phyloP scores from a whole-genome alignment of 164 flowering plant genomes.

The Vitis labrusca region DNA sequence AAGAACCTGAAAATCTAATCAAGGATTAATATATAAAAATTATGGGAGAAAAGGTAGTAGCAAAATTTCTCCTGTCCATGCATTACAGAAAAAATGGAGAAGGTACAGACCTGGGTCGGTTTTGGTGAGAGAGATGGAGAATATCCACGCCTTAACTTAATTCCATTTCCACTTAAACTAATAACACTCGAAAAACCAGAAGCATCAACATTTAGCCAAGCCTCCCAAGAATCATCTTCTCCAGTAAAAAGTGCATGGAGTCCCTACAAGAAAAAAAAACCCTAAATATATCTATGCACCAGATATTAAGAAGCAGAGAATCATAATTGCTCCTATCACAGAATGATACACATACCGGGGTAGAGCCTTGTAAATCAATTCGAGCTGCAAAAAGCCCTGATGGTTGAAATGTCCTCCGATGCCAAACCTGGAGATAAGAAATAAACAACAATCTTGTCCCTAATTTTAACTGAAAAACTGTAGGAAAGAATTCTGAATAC shows the following conservation, averaged over 20 bases:
- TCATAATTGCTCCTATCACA: background rate
- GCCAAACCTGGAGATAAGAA: constrained; percentile 71
- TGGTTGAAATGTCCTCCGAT: constrained; percentile 88
- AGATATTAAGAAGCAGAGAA: background rate
- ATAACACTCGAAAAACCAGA: constrained; percentile 68
- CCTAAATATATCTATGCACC: constrained; percentile 1
- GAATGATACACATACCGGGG: constrained; percentile 45
- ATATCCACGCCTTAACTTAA: constrained; percentile 90
- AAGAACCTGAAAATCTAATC: too few relatives aligned
- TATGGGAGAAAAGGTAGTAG: too few relatives aligned
- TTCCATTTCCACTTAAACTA: constrained; percentile 62
- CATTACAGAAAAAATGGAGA: background rate
- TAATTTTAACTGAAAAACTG: constrained; percentile 5
- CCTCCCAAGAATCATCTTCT: constrained; percentile 99
- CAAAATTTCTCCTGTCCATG: background rate
- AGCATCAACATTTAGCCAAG: constrained; percentile 76
- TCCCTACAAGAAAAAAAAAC: constrained; percentile 51
- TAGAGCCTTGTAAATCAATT: constrained; percentile 88
- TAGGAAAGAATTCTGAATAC: background rate
- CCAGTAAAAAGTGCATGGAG: constrained; percentile 97
- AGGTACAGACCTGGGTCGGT: constrained; percentile 70
- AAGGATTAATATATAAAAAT: too few relatives aligned
- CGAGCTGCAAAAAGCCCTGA: constrained; percentile 99
- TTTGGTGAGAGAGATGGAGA: constrained; percentile 65
- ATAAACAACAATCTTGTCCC: background rate